Evolutionary conservation across 1,284 basidiomycete genomes (phyloP).

Genomic region (Mycosarcoma maydis): DNA sequence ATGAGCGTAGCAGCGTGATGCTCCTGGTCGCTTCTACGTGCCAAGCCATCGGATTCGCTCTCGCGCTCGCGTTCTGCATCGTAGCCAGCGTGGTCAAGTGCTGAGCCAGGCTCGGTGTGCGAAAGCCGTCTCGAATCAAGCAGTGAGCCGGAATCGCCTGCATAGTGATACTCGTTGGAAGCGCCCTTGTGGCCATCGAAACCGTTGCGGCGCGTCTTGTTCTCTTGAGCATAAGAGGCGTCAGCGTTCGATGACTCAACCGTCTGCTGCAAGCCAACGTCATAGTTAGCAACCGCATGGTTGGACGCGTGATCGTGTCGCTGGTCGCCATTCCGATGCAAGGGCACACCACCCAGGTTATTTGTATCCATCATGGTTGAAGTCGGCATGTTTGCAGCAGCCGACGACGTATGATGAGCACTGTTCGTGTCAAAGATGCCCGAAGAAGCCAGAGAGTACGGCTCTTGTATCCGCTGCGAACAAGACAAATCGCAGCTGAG

Average conservation of each 20-base stretch:
- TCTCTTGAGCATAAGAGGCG: neutral
- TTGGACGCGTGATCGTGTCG: slow-evolving; percentile 6
- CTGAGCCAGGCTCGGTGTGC: slow-evolving; percentile 2
- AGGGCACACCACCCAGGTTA: slow-evolving; percentile 3
- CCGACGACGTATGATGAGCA: neutral
- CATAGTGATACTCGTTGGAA: neutral
- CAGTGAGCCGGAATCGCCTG: neutral
- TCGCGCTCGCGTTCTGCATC: neutral
- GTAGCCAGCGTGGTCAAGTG: neutral
- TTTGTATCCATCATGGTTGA: slow-evolving; percentile 2
- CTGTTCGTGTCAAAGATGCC: neutral
- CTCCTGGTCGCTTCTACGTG: neutral
- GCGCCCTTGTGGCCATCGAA: neutral
- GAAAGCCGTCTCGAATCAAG: slow-evolving; percentile 17
- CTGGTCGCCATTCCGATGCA: slow-evolving; percentile 9
- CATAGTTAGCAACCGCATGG: neutral
- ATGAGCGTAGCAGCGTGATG: neutral
- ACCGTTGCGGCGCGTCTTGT: neutral
- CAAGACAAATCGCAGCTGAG: slow-evolving; percentile 10
- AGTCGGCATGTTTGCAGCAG: neutral
- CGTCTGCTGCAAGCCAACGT: neutral
- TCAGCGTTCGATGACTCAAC: neutral
- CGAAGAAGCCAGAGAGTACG: slow-evolving; percentile 7
- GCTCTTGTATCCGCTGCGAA: slow-evolving; percentile 2
- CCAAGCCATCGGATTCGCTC: neutral